Percentiles rank a stretch among this genome's conserved stretches.
Conservation (phyloP, 768 basidiomycete species). For the Candolleomyces aberdarensis region DNA sequence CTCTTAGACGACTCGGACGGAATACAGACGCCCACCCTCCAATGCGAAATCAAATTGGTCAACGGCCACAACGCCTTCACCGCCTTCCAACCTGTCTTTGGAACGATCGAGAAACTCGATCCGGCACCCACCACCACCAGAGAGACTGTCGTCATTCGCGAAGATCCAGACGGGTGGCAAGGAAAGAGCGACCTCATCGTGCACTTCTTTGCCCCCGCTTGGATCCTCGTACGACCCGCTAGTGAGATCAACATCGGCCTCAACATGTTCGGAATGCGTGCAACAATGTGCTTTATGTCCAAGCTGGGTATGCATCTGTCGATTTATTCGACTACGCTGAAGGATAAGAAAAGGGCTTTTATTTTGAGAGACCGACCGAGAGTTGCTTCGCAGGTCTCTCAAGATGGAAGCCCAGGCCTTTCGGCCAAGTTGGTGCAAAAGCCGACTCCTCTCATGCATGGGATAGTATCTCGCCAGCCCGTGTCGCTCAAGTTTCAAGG, state of each 20-base stretch:
- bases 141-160: constrained; percentile 18
- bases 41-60: constrained; percentile 25
- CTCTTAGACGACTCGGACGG: constrained; percentile 13
- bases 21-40: constrained; percentile 29
- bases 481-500: neutral
- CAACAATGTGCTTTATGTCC: constrained; percentile 5
- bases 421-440: neutral
- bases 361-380: constrained; percentile 25
- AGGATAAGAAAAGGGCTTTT: constrained; percentile 26
- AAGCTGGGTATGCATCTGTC: constrained; percentile 23
- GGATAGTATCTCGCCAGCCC: neutral
- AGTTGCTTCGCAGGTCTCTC: constrained; percentile 6
- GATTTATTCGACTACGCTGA: constrained; percentile 24
- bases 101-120: constrained; percentile 13
- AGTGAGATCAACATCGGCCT: constrained; percentile 20
- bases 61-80: constrained; percentile 29
- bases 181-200: constrained; percentile 34
- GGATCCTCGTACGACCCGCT: constrained; percentile 25
- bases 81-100: constrained; percentile 31
- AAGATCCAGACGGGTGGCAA: constrained; percentile 28
- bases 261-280: constrained; percentile 20
- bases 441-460: neutral
- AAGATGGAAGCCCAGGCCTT: neutral
- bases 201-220: constrained; percentile 30
- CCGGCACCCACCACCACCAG: constrained; percentile 1